Percentiles rank a stretch among this genome's conserved stretches.
Conservation (phyloP, 2,329 filamentous ascomycete genomes). For the Neopestalotiopsis rosae region DNA sequence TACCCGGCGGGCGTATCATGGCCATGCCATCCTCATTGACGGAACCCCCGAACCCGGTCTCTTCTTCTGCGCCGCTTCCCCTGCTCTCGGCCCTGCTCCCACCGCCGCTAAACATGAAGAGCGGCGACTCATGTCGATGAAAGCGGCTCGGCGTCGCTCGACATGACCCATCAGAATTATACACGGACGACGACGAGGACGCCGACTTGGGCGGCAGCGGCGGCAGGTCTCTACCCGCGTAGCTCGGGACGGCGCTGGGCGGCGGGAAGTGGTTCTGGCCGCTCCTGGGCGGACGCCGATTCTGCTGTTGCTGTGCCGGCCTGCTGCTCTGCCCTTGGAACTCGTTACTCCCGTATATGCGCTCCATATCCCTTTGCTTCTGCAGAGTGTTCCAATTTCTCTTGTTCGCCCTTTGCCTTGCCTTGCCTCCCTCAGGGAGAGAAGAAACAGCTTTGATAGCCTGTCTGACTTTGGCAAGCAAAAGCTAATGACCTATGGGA, state of each 20-base stretch:
- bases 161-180: conserved; percentile 9
- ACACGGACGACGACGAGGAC: conserved; percentile 11
- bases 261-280: conserved; percentile 16
- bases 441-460: no score
- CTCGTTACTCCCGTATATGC: not conserved
- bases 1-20: conserved; percentile 8
- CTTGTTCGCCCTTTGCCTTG: no score
- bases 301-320: not conserved
- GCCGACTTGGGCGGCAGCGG: conserved; percentile 7
- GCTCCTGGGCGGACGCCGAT: not conserved
- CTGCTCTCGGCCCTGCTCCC: not conserved
- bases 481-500: no score
- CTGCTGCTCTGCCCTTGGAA: not conserved
- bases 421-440: no score
- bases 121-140: conserved; percentile 5
- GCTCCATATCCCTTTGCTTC: not conserved
- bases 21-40: conserved; percentile 14
- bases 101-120: not conserved
- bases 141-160: conserved; percentile 9
- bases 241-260: conserved; percentile 4
- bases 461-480: no score
- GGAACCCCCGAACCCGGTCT: not conserved
- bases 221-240: conserved; percentile 7
- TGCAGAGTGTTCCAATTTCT: no score
- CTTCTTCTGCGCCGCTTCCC: not conserved